Base-by-base conservation (phyloP, 2,329 filamentous ascomycete genomes). In the Rhexocercosporidium sp. region DNA sequence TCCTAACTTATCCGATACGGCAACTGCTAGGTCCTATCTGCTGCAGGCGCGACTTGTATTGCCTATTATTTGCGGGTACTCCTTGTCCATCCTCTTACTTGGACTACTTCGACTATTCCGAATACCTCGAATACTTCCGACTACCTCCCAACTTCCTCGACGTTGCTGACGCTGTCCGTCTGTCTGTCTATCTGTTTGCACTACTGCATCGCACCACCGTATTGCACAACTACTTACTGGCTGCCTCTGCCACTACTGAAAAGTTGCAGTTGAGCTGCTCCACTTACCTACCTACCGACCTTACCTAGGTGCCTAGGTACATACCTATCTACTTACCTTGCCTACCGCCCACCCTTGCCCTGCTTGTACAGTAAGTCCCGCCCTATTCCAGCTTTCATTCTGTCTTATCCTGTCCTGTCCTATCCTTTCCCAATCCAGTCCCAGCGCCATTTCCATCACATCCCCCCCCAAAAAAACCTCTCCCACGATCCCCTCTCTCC, bases 381-480 rank as follows among this genome's bases (percentile, higher is more conserved):
- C 59, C 64, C 56, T 60, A n/a, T n/a, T n/a, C n/a, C n/a, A n/a
- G n/a, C n/a, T n/a, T n/a, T n/a, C n/a, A n/a, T 37, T 22, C 51
- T 68, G 60, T 41, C 41, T 16, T 44, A 18, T 44, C 41, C 41
- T 44, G 20, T n/a, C 9, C 65, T 41, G 18, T 57, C 67, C 46
- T 60, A 59, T 44, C 68, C 59, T 65, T 63, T 64, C 59, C 59
- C 57, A 31, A 57, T 65, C 39, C 18, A 37, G 39, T 5, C 12
- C 18, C 7, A 18, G 14, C 39, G n/a, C 27, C 25, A 29, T 34
- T n/a, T 22, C 8, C 31, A 25, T 56, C 53, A 56, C 53, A 37
- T 56, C 53, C 31, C n/a, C n/a, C n/a, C n/a, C n/a, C n/a, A n/a
- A n/a, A n/a, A n/a, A 29, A 56, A 31, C 56, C 59, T 22, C 31